phyloP scores from a whole-genome alignment of 1,139 yeast species.

The Zygotorulaspora mrakii region DNA sequence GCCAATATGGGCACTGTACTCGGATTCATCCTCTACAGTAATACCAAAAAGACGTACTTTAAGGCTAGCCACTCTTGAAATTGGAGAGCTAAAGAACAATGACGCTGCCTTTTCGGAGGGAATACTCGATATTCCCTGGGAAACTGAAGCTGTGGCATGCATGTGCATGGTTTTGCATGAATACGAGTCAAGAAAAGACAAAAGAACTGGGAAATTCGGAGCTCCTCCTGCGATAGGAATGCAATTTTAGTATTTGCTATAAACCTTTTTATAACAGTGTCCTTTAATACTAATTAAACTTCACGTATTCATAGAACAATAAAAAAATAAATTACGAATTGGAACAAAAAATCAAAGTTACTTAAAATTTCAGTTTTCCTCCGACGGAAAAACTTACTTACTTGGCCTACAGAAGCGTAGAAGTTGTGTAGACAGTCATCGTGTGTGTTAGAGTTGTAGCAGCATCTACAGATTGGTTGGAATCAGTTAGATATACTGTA shows the following conservation, averaged over 20 bases:
- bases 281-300: no score
- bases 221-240: conserved; percentile 1
- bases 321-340: neutral
- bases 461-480: conserved; percentile 35
- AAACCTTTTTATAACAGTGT: no score
- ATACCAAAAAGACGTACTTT: conserved; percentile 35
- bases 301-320: conserved; percentile 1
- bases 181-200: conserved; percentile 33
- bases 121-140: conserved; percentile 32
- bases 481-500: conserved; percentile 30
- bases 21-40: conserved; percentile 31
- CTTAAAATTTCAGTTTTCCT: no score
- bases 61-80: conserved; percentile 35
- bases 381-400: neutral
- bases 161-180: conserved; percentile 39
- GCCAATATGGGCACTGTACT: conserved; percentile 34
- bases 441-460: conserved; percentile 36
- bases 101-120: conserved; percentile 16
- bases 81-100: conserved; percentile 26
- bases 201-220: conserved; percentile 16
- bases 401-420: conserved; percentile 6
- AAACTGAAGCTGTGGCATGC: conserved; percentile 36
- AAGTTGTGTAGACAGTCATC: conserved; percentile 24
- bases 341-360: conserved; percentile 1
- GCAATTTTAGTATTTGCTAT: conserved; percentile 1